A percentile compares a stretch with the other conserved stretches of the same genome.
Evolutionary conservation across 2,329 filamentous ascomycete species (phyloP).

Genomic region (Diaporthe vexans): DNA sequence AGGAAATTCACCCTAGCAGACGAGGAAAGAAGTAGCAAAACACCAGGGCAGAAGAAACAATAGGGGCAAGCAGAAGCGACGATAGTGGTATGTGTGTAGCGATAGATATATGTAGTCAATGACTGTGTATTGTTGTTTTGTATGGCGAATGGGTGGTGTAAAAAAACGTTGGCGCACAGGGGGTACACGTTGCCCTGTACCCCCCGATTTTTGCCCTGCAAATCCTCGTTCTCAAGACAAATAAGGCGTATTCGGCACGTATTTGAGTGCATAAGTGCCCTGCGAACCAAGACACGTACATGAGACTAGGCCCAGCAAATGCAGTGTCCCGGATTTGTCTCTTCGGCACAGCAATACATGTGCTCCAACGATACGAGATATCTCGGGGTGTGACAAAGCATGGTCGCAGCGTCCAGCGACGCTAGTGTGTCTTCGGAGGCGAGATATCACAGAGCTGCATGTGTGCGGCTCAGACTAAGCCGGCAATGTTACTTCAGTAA

Average conservation of each 20-base stretch:
- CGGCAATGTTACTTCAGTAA: neutral
- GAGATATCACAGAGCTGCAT: neutral
- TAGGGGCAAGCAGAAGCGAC: no score
- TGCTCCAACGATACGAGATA: slow-evolving; percentile 22
- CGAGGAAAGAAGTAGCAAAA: no score
- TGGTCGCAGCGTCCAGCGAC: slow-evolving; percentile 5
- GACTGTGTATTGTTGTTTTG: no score
- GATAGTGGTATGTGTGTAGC: no score
- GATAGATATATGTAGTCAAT: no score
- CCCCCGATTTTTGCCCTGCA: no score
- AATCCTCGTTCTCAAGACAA: no score
- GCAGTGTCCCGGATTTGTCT: slow-evolving; percentile 16
- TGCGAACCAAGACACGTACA: neutral
- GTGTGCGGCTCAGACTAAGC: slow-evolving; percentile 7
- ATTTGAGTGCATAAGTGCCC: neutral
- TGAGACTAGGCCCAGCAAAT: slow-evolving; percentile 1
- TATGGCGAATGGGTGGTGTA: no score
- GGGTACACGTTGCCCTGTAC: no score
- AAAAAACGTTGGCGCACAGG: no score
- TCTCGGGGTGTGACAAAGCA: slow-evolving; percentile 25
- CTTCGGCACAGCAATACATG: slow-evolving; percentile 28
- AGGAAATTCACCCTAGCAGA: no score
- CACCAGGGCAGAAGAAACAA: no score
- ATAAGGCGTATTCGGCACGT: neutral
- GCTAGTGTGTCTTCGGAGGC: slow-evolving; percentile 28